Base-by-base conservation (phyloP, 2,329 filamentous ascomycete genomes). In the Sclerotinia minor region DNA sequence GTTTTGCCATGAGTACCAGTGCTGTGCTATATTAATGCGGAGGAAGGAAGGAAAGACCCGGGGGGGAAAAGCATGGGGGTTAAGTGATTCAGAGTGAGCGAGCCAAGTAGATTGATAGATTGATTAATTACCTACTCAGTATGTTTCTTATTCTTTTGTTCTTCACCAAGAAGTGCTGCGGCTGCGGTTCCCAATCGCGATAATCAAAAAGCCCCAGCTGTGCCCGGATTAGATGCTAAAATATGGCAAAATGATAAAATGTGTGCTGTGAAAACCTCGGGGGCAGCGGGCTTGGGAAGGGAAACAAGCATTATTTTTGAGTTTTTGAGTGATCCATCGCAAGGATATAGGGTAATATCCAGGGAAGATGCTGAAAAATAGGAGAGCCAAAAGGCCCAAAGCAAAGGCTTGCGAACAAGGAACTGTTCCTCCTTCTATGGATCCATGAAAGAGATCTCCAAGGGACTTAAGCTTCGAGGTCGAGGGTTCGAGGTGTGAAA, bases 241-340 rank as follows among this genome's bases (percentile, higher is more conserved):
- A 32, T 19, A 32, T 54, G 19, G 8, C 19, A n/a, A 54, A n/a
- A 49, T 49, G 11, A 21, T n/a, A n/a, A 24, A 32, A 35, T 17
- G 35, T 17, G 35, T 38, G 53, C 29, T 55, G 53, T 38, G 35
- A 55, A 29, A 55, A 55, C 32, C 24, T 55, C 32, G 53, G 53
- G 35, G 53, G 35, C 11, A 21, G 35, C 24, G 32, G 32, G 29
- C 35, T 19, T 19, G 29, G 26, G 9, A 54, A 35, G 26, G 41
- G 57, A 60, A 60, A 60, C 57, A 47, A 35, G 44, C 44, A 60
- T 60, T 60, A 60, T 60, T 47, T 47, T 11, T 32, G n/a, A n/a
- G n/a, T 60, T 47, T 47, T 11, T n/a, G 57, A 47, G 57, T 60
- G 44, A 60, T 60, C 19, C 58, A 49, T 26, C 44, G 44, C 58